Conservation (phyloP, 306 rosid genomes). For the Trifolium fragiferum region DNA sequence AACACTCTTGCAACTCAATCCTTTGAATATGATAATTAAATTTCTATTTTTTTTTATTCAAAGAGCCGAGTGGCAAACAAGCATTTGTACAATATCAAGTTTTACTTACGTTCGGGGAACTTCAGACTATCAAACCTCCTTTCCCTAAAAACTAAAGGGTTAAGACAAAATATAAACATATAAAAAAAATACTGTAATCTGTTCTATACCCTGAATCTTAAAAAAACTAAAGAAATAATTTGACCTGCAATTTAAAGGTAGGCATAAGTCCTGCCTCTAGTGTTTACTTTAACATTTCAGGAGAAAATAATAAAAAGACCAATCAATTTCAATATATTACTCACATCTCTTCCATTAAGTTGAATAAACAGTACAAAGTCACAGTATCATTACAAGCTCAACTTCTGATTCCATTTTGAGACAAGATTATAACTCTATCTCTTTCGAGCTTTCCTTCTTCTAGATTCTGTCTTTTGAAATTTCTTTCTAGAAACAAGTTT, state of each 20-base stretch:
- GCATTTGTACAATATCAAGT: too few species aligned
- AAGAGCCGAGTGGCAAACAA: too few species aligned
- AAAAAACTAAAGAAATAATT: too few species aligned
- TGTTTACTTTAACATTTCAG: background rate
- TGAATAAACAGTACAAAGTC: constrained; percentile 32
- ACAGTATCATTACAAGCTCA: constrained; percentile 10
- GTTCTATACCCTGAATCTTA: too few species aligned
- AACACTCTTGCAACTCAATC: too few species aligned
- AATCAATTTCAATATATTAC: constrained; percentile 11
- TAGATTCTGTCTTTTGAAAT: constrained; percentile 81
- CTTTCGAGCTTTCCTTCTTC: constrained; percentile 77
- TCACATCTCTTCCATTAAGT: background rate
- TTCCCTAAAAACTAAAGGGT: too few species aligned
- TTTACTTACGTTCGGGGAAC: too few species aligned
- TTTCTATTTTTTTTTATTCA: too few species aligned
- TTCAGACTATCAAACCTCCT: too few species aligned
- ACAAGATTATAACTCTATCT: constrained; percentile 25
- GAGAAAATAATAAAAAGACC: background rate
- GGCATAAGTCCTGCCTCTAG: background rate
- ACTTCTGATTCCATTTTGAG: constrained; percentile 5
- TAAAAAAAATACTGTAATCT: too few species aligned
- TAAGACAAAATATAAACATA: too few species aligned
- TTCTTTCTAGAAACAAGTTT: constrained; percentile 73
- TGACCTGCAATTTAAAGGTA: background rate
- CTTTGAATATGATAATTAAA: too few species aligned